Base-by-base conservation (phyloP, 2,329 filamentous ascomycete species). In the Fusarium succisae region DNA sequence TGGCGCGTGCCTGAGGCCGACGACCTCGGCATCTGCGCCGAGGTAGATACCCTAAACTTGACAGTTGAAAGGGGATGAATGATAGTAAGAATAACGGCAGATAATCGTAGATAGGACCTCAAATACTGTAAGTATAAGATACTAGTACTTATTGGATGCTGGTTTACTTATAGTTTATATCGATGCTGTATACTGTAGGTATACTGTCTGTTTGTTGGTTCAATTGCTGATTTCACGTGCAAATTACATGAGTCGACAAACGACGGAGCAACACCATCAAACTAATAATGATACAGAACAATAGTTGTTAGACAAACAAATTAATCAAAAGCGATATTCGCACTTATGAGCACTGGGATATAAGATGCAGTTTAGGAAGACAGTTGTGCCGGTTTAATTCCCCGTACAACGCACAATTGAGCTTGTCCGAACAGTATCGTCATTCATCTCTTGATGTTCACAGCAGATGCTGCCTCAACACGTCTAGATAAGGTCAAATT, bases 1-100 rank as follows among this genome's bases (percentile, higher is more conserved):
- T 75, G 65, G 66, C 50, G 44, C 59, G 67, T 76, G 76, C 76
- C 76, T 77, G 43, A 77, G 76, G 76, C 76, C 62, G 59, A 55
- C 26, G 63, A 67, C 62, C 73, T 65, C 71, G 71, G 71, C 58
- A 60, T 68, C 44, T 58, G 26, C 48, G 38, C 67, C 59, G 62
- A 61, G 30, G 35, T 74, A 74, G 26, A 17, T 74, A 74, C 71
- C 71, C 71, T 74, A 58, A 26, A 74, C 30, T 44, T 55, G 28
- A 17, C 67, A 65, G 22, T 47, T 48, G 59, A 63, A 51, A 57
- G 47, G 13, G 32, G 38, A 22, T 53, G 11, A 8, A 28, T 43
- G 7, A 14, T 6, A 3, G 20, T 51, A 18, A 37, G 9, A n/a
- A 58, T 24, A 26, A 56, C 20, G 12, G 15, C 22, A n/a, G 6